Evolutionary conservation across 306 rosid genomes (phyloP).

Genomic region (Phaseolus lunatus): DNA sequence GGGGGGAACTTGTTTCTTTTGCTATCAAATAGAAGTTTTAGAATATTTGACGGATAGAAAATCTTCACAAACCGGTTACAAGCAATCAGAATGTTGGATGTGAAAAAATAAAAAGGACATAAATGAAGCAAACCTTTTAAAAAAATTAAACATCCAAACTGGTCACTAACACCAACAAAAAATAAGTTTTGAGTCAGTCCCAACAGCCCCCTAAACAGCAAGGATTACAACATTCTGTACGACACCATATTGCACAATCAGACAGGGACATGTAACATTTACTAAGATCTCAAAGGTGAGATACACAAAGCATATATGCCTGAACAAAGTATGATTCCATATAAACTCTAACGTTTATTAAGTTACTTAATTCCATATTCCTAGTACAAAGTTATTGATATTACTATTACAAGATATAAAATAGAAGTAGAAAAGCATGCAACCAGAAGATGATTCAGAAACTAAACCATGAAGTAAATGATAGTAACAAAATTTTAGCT

Average conservation of each 20-base stretch:
- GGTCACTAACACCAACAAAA: slow-evolving; percentile 12
- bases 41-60: slow-evolving; percentile 27
- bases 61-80: slow-evolving; percentile 24
- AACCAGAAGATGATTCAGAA: slow-evolving; percentile 21
- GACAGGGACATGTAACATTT: background rate
- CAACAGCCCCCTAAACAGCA: slow-evolving; percentile 29
- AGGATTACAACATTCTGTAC: slow-evolving; percentile 27
- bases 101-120: slow-evolving; percentile 28
- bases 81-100: slow-evolving; percentile 18
- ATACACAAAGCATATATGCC: background rate
- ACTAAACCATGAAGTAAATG: slow-evolving; percentile 40
- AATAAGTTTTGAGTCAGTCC: slow-evolving; percentile 28
- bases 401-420: slow-evolving; percentile 15
- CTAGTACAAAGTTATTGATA: slow-evolving; percentile 1
- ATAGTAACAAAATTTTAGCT: slow-evolving; percentile 33
- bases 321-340: slow-evolving; percentile 5
- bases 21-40: slow-evolving; percentile 35
- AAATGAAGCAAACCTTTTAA: background rate
- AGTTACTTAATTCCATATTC: slow-evolving; percentile 19
- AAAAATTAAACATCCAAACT: background rate
- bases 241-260: slow-evolving; percentile 2
- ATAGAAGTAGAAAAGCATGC: slow-evolving; percentile 27
- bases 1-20: background rate
- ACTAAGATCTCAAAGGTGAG: slow-evolving; percentile 32
- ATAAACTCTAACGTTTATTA: slow-evolving; percentile 14